Conservation (phyloP, 2,329 filamentous ascomycete species). For the Grosmannia serpens region DNA sequence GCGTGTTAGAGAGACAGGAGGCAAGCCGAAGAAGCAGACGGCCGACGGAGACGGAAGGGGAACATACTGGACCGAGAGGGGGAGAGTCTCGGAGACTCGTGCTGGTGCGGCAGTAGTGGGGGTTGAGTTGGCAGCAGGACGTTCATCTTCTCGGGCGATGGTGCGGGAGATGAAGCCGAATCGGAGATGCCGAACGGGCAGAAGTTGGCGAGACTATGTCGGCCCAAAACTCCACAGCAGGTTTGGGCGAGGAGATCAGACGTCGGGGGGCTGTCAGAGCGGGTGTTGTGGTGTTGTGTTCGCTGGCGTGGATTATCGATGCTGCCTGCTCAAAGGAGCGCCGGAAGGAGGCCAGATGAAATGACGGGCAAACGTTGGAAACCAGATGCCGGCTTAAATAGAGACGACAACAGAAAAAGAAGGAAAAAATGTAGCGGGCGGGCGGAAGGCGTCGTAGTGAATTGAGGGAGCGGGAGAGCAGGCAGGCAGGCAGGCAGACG, state of each 20-base stretch:
- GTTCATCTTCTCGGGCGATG: conserved; percentile 37
- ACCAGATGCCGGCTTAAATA: not conserved
- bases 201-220: not conserved
- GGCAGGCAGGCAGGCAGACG: not conserved
- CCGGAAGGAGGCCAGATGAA: not conserved
- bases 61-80: conserved; percentile 44
- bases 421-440: not conserved
- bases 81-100: conserved; percentile 43
- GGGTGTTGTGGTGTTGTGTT: not conserved
- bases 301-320: not conserved
- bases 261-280: not conserved
- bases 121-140: conserved; percentile 50
- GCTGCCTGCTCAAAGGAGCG: not conserved
- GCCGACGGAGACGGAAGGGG: not conserved
- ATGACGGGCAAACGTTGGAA: not conserved
- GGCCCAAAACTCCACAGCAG: not conserved
- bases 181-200: not conserved
- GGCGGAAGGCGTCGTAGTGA: not conserved
- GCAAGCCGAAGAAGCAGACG: not conserved
- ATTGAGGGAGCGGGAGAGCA: not conserved
- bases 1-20: not conserved
- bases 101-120: conserved; percentile 45
- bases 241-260: not conserved
- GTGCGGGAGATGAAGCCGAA: not conserved
- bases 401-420: not conserved